Base-by-base conservation (phyloP, 768 basidiomycete genomes). In the Trametes maxima region DNA sequence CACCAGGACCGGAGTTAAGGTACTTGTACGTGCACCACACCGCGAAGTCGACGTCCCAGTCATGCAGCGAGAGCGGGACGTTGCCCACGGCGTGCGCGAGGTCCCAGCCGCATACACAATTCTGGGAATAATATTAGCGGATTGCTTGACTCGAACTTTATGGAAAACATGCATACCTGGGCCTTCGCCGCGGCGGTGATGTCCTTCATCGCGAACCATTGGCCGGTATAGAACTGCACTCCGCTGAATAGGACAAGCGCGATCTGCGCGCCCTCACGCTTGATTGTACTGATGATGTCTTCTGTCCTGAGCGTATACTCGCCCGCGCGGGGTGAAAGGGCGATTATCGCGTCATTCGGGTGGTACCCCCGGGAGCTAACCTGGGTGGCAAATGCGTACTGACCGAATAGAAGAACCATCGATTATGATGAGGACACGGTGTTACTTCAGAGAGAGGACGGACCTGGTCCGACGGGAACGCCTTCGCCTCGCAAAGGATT, bases 11-110 rank as follows among this genome's bases (percentile, higher is more conserved):
- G 17, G 95, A 90, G 77, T 98, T 98, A 60, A 98, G 83, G 73
- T 98, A 99, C 77, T 92, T 98, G 83, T 98, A 99, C 35, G 94
- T 91, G 74, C 97, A 99, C 94, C 96, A 98, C 37, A 95, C 95
- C 3, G 96, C 97, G 72, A 98, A 98, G 74, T 99, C 97, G 67
- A 93, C 90, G 66, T 84, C 79, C 96, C 97, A 99, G 61, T 94
- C 90, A 73, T 96, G 93, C 65, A 99, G 78, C 49, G 83, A 79
- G 67, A 96, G 75, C 39, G 92, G 91, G 37, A 98, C 93, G 74
- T 99, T 99, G 49, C 96, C 97, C 46, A 88, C 83, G 6, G 91
- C 96, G 74, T 99, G 97, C 8, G 97, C 97, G 16, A 98, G 86
- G 78, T 99, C 96, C 86, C 94, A 95, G 42, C 94, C 96, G 69